Conservation (phyloP, 2,329 filamentous ascomycete genomes). For the Aureobasidium sp. region DNA sequence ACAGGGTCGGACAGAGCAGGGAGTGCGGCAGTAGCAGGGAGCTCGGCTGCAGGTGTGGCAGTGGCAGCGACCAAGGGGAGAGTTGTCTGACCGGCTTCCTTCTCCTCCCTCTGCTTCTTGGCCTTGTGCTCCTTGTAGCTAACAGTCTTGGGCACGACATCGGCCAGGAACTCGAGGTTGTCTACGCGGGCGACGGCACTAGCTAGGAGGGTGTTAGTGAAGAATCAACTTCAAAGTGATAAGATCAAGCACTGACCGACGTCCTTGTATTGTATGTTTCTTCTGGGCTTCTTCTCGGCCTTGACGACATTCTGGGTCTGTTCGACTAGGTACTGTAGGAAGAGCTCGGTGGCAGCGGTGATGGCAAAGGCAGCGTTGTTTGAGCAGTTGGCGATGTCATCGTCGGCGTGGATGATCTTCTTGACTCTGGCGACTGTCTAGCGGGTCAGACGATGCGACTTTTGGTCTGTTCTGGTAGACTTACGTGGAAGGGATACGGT, state of each 20-base stretch:
- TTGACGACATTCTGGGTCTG: constrained; percentile 84
- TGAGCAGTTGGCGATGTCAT: constrained; percentile 76
- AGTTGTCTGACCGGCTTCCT: constrained; percentile 3
- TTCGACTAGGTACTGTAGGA: constrained; percentile 82
- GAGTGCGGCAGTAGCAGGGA: not conserved
- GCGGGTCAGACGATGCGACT: not conserved
- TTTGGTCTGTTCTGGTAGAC: constrained; percentile 25
- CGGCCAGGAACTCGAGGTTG: constrained; percentile 88
- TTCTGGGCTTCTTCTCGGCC: constrained; percentile 80
- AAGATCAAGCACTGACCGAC: constrained; percentile 49
- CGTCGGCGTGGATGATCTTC: constrained; percentile 85
- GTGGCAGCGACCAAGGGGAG: not conserved
- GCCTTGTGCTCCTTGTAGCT: constrained; percentile 73
- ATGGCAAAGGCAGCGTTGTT: constrained; percentile 94
- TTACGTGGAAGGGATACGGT: constrained; percentile 76
- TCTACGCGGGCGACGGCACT: constrained; percentile 80
- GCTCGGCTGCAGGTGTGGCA: not conserved
- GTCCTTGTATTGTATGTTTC: constrained; percentile 94
- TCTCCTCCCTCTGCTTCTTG: constrained; percentile 34
- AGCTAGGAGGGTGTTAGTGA: constrained; percentile 41
- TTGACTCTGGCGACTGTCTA: constrained; percentile 86
- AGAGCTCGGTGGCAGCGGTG: constrained; percentile 88
- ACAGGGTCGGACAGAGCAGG: not conserved
- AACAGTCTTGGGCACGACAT: constrained; percentile 80
- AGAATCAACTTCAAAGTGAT: too few species aligned